Percentiles rank a stretch among this genome's conserved stretches.
Conservation (phyloP, 2,329 filamentous ascomycete genomes). For the Fusarium sp. region DNA sequence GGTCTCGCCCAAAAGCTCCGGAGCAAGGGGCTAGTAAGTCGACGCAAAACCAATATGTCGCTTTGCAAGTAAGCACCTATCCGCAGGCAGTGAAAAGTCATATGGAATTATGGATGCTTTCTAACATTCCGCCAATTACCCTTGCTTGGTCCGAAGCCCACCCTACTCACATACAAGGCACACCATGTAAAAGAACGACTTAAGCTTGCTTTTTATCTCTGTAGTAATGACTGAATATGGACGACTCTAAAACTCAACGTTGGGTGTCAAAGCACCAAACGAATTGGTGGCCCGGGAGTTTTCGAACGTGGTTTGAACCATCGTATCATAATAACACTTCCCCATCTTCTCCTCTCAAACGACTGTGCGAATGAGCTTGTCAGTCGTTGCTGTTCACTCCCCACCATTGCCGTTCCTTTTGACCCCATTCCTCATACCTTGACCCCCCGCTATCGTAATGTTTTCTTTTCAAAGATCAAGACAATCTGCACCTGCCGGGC, state of each 20-base stretch:
- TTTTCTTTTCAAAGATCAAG: slow-evolving; percentile 44
- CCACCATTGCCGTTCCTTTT: slow-evolving; percentile 15
- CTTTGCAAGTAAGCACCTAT: not conserved
- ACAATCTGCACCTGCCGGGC: slow-evolving; percentile 46
- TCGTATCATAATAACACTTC: slow-evolving; percentile 4
- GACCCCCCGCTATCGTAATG: slow-evolving; percentile 35
- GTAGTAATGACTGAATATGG: slow-evolving; percentile 46
- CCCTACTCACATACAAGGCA: not conserved
- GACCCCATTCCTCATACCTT: slow-evolving; percentile 2
- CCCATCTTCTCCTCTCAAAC: slow-evolving; percentile 22
- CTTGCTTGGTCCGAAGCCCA: not conserved
- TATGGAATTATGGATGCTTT: not conserved
- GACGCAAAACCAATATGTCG: not conserved
- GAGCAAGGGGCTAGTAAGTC: not conserved
- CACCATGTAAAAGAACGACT: slow-evolving; percentile 37
- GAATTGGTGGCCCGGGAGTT: slow-evolving; percentile 16
- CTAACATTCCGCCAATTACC: slow-evolving; percentile 15
- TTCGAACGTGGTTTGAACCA: slow-evolving; percentile 18
- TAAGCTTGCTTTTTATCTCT: slow-evolving; percentile 36
- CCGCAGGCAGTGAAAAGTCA: not conserved
- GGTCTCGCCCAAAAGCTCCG: not conserved
- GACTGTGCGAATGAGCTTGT: not conserved
- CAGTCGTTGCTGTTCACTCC: slow-evolving; percentile 19
- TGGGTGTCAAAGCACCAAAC: slow-evolving; percentile 32
- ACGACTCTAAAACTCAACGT: slow-evolving; percentile 34